phyloP scores from a whole-genome alignment of 805 yeast genomes.

The Candida rishiriensis region DNA sequence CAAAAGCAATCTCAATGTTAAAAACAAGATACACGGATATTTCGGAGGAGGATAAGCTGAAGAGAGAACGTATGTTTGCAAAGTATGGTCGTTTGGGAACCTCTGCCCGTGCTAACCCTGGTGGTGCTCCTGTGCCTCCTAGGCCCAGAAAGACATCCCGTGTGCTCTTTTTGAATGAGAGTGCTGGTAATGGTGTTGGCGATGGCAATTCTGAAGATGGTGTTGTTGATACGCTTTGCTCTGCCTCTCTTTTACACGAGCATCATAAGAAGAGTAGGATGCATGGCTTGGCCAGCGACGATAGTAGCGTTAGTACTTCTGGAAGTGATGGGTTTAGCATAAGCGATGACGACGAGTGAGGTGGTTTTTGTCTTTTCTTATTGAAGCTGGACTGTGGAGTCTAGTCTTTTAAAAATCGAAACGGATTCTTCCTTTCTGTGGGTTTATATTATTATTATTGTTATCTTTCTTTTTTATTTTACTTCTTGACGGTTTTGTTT shows the following conservation, averaged over 20 bases:
- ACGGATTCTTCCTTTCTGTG: too few species aligned
- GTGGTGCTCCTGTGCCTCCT: neutral
- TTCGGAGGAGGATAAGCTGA: too few species aligned
- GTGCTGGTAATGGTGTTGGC: too few species aligned
- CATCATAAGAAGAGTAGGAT: neutral
- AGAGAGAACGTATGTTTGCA: too few species aligned
- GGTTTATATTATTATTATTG: neutral
- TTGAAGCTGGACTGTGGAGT: neutral
- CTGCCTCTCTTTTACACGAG: conserved; percentile 6
- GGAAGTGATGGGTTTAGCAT: neutral
- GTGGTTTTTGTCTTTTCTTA: conserved; percentile 1
- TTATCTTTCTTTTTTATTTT: neutral
- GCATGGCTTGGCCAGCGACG: conserved; percentile 2
- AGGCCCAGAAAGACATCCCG: neutral
- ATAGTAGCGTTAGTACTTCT: neutral
- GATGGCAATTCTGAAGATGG: conserved; percentile 5
- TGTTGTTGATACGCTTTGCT: conserved; percentile 18
- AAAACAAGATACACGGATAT: neutral
- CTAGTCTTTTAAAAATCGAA: too few species aligned
- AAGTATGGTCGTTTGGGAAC: too few species aligned
- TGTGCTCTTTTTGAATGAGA: too few species aligned
- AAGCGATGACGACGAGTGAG: conserved; percentile 4
- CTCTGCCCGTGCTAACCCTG: too few species aligned
- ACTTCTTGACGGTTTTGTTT: neutral
- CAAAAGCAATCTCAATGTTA: conserved; percentile 17